Evolutionary conservation across 2,329 filamentous ascomycete genomes (phyloP).

Genomic region (Bipolaris victoriae): DNA sequence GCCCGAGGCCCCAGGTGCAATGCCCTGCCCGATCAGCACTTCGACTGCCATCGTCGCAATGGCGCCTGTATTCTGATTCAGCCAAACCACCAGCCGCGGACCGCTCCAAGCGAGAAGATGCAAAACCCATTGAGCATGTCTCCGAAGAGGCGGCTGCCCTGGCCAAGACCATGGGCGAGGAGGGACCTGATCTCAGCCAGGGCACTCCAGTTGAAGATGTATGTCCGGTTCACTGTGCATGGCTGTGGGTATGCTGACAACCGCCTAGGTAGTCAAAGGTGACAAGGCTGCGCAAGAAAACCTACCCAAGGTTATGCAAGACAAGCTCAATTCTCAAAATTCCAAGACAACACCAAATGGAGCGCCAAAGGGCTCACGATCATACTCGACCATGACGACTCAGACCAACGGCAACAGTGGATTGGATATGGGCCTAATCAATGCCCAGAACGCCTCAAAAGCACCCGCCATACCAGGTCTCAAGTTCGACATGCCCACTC

Average conservation of each 20-base stretch:
- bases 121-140: conserved; percentile 61
- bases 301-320: conserved; percentile 70
- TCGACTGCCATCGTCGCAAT: conserved; percentile 35
- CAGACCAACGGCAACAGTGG: conserved; percentile 23
- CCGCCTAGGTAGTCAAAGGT: conserved; percentile 64
- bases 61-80: conserved; percentile 40
- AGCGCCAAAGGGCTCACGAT: conserved; percentile 55
- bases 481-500: conserved; percentile 76
- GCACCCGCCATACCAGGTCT: conserved; percentile 58
- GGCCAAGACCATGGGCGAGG: conserved; percentile 62
- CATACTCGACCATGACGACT: conserved; percentile 61
- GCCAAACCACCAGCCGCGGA: conserved; percentile 40
- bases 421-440: conserved; percentile 41
- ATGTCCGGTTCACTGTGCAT: no score
- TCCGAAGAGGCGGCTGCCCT: conserved; percentile 69
- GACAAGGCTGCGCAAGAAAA: conserved; percentile 67
- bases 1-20: conserved; percentile 37
- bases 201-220: conserved; percentile 70
- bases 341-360: conserved; percentile 41
- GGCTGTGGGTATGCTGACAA: conserved; percentile 15
- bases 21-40: conserved; percentile 35
- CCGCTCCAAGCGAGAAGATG: conserved; percentile 38
- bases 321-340: conserved; percentile 60
- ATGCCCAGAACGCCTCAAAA: conserved; percentile 28
- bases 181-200: conserved; percentile 67